Base-by-base conservation (phyloP, 129 eudicot species). In the Kitagawia praeruptora region DNA sequence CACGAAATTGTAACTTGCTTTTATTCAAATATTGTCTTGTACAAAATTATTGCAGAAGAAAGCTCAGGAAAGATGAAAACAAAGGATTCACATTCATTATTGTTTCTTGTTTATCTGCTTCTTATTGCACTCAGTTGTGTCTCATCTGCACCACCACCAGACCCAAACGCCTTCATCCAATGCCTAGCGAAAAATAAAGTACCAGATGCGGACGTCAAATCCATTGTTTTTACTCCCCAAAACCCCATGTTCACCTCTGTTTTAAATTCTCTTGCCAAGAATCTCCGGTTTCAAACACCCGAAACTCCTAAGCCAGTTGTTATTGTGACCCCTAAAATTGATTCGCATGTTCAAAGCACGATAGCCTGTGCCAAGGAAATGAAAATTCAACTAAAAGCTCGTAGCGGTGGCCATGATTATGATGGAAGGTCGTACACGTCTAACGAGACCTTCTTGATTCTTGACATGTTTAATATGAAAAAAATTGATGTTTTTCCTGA, bases 371-470 rank as follows among this genome's bases (percentile, higher is more conserved):
- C 75, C 75, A 41, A 71, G 45, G 23, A 39, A 44, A 39, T 71
- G 75, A 11, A n/a, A 40, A 40, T 71, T 40, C 75, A 71, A 21
- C 75, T 71, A 0, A 71, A 71, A 71, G 41, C 27, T 40, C 75
- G 75, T 15, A 71, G 75, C 3, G 75, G 48, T 40, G 75, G 75
- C 48, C 75, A 71, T n/a, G 49, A 71, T 71, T 71, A 71, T 71
- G 75, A 71, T 71, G 75, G 75, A 45, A 39, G 25, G 44, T 71
- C 48, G 2, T 71, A 71, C 41, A 45, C 45, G 4, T 39, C 75
- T 18, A 40, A 71, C 12, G 11, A 71, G 10, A 40, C 75, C 11
- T 71, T 41, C 25, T 39, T 71, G 25, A 3, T 71, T 16, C 75
- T 71, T 9, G 75, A 71, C 27, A 19, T 71, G 75, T 71, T 40